These are phyloP conservation scores for Skeletonema marinoi DNA, from an alignment of 108 stramenopile species.

Conservation along the genomic window DNA sequence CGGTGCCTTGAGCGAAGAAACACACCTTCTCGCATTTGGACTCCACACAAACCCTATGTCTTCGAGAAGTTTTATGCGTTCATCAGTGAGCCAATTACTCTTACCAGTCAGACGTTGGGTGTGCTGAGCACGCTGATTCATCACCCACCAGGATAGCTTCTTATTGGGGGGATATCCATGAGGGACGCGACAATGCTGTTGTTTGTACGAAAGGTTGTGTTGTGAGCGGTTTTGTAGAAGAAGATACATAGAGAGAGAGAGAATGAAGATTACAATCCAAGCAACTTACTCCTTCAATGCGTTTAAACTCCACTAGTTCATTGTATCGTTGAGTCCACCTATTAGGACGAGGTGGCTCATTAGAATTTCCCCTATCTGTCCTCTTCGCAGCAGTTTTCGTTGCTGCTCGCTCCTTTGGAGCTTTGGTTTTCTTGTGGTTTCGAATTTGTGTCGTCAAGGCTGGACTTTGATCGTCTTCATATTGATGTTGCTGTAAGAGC, in stretches of 20 bases:
- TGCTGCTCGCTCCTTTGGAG: neutral
- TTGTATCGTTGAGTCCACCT: conserved; percentile 2
- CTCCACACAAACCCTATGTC: conserved; percentile 68
- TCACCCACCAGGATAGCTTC: conserved; percentile 69
- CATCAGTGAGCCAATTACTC: conserved; percentile 55
- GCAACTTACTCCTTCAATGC: neutral
- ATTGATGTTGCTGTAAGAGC: neutral
- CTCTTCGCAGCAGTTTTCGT: neutral
- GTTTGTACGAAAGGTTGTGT: neutral
- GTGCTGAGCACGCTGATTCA: conserved; percentile 68
- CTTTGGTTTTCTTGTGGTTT: neutral
- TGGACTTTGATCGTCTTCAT: neutral
- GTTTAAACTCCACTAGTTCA: neutral
- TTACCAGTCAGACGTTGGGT: conserved; percentile 35
- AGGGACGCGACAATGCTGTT: conserved; percentile 68
- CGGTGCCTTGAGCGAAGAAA: no score
- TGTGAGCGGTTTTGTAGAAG: neutral
- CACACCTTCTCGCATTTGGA: conserved; percentile 6
- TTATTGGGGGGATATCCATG: conserved; percentile 61
- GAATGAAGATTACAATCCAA: neutral
- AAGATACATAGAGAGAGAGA: neutral
- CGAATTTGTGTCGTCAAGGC: neutral
- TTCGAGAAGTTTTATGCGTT: conserved; percentile 64
- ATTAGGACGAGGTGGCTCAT: neutral
- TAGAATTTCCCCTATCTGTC: neutral